Percentiles rank a stretch among this genome's conserved stretches.
These are phyloP conservation scores for Phytophthora brassicae DNA, from an alignment of 352 stramenopile species.

Conservation along the genomic window DNA sequence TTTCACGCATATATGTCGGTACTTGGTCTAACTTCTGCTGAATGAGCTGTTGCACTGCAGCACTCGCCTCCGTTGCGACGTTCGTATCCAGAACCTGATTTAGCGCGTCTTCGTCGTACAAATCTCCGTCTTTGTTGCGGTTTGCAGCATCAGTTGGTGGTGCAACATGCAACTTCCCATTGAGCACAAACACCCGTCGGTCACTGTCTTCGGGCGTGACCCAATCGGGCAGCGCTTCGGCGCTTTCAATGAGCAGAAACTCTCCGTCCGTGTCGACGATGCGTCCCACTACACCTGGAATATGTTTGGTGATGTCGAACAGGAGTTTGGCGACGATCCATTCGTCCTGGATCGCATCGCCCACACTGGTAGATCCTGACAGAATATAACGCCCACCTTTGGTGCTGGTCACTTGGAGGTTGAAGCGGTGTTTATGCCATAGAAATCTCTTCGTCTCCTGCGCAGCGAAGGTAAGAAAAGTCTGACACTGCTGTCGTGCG, in stretches of 20 bases:
- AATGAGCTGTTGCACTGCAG: constrained; percentile 46
- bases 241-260: constrained; percentile 79
- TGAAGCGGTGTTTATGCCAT: constrained; percentile 60
- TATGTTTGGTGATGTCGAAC: constrained; percentile 41
- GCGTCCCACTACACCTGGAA: constrained; percentile 38
- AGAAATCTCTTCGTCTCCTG: constrained; percentile 47
- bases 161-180: constrained; percentile 50
- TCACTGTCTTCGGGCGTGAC: constrained; percentile 58
- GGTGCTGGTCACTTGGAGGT: constrained; percentile 24
- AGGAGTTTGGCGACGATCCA: constrained; percentile 61
- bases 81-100: constrained; percentile 26
- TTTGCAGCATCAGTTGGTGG: constrained; percentile 10
- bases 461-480: constrained; percentile 30
- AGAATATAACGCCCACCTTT: constrained; percentile 36
- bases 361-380: constrained; percentile 39
- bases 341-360: constrained; percentile 72
- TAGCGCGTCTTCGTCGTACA: constrained; percentile 40
- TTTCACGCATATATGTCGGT: constrained; percentile 44
- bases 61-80: constrained; percentile 31
- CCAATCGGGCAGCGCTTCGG: constrained; percentile 68
- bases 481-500: constrained; percentile 17
- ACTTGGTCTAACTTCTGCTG: constrained; percentile 43
- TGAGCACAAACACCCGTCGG: constrained; percentile 47
- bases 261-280: constrained; percentile 63
- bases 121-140: constrained; percentile 9